Conservation (phyloP, 2,329 filamentous ascomycete genomes). For the Fusarium robinianum region DNA sequence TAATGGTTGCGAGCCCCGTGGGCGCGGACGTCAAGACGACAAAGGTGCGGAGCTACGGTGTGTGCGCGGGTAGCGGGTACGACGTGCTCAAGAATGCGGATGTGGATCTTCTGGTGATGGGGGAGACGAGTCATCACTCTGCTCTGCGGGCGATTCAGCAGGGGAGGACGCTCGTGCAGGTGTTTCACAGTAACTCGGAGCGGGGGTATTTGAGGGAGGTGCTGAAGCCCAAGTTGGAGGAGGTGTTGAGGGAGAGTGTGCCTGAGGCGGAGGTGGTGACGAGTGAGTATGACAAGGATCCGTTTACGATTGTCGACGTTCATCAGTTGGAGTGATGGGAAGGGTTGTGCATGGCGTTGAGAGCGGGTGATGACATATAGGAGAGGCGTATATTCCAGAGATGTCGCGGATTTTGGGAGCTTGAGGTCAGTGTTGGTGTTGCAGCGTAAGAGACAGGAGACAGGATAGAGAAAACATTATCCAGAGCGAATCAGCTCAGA, state of each 20-base stretch:
- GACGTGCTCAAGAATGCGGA: constrained; percentile 70
- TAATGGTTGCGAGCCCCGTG: constrained; percentile 58
- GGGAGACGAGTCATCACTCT: constrained; percentile 92
- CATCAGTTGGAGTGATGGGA: constrained; percentile 39
- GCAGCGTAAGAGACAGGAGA: no score
- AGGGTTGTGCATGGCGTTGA: neutral
- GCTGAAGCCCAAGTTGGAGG: constrained; percentile 68
- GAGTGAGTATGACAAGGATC: constrained; percentile 82
- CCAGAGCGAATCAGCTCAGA: no score
- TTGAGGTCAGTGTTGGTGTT: no score
- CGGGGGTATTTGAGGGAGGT: constrained; percentile 76
- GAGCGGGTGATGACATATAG: neutral
- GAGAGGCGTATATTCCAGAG: neutral
- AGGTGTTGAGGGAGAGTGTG: constrained; percentile 56
- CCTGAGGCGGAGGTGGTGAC: constrained; percentile 67
- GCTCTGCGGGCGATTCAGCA: constrained; percentile 84
- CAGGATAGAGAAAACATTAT: constrained; percentile 2
- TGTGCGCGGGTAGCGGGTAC: constrained; percentile 88
- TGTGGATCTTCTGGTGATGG: constrained; percentile 85
- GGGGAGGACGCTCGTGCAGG: constrained; percentile 78
- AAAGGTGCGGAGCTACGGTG: constrained; percentile 71
- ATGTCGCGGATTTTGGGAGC: neutral
- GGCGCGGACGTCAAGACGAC: constrained; percentile 43
- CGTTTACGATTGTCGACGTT: constrained; percentile 75
- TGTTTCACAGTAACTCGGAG: constrained; percentile 95